phyloP scores from a whole-genome alignment of 2,329 filamentous ascomycete genomes.

The Penicillium expansum region DNA sequence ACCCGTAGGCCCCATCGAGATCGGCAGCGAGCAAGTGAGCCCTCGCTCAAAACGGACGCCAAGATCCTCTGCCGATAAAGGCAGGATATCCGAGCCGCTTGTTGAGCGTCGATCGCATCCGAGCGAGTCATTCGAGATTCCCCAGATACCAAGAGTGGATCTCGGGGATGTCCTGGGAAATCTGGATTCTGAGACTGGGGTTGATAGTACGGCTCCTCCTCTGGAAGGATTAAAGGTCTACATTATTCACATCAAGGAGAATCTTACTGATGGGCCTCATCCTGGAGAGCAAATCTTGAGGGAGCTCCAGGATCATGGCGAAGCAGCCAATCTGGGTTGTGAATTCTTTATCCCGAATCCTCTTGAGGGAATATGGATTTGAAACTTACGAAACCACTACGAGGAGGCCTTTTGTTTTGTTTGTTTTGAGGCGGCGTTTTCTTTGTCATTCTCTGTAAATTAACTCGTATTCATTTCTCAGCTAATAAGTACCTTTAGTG shows the following conservation, averaged over 20 bases:
- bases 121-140: not conserved
- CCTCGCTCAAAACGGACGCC: conserved; percentile 25
- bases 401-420: not conserved
- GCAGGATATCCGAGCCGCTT: not conserved
- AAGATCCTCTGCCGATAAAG: conserved; percentile 9
- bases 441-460: not conserved
- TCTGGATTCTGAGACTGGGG: conserved; percentile 19
- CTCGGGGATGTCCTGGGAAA: conserved; percentile 1
- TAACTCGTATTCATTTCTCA: not conserved
- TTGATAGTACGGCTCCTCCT: conserved; percentile 40
- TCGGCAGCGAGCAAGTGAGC: conserved; percentile 25
- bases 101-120: not conserved
- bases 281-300: conserved; percentile 65
- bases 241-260: conserved; percentile 93
- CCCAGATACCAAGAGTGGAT: not conserved
- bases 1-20: conserved; percentile 14
- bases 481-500: not conserved
- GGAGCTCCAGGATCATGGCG: conserved; percentile 67
- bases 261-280: conserved; percentile 65
- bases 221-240: conserved; percentile 75
- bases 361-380: conserved; percentile 57
- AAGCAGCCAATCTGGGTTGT: conserved; percentile 67
- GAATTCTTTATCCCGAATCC: conserved; percentile 70
- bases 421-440: not conserved
- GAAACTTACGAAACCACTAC: not conserved